These are phyloP conservation scores for Withania somnifera DNA, from an alignment of 305 asterid species.

Conservation along the genomic window DNA sequence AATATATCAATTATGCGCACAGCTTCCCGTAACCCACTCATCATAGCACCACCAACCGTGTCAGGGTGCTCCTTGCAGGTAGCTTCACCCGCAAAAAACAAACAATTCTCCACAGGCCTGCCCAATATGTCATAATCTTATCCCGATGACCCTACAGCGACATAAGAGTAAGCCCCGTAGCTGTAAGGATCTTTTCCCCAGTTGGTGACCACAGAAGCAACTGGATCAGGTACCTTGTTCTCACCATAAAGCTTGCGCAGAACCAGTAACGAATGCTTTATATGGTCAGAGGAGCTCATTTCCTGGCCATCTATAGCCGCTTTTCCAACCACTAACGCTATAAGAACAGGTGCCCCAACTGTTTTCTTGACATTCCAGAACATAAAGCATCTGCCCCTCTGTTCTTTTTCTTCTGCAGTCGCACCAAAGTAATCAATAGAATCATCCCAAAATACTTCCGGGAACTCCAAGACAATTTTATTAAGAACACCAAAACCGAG, in stretches of 20 bases:
- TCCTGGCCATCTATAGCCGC: constrained; percentile 84
- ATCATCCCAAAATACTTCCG: constrained; percentile 97
- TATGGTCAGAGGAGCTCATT: constrained; percentile 59
- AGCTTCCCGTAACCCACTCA: constrained; percentile 98
- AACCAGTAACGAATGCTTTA: constrained; percentile 68
- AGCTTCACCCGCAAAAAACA: constrained; percentile 99
- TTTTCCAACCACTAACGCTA: constrained; percentile 92
- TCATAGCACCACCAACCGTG: constrained; percentile 99
- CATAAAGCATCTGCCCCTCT: constrained; percentile 95
- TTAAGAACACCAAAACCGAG: constrained; percentile 97
- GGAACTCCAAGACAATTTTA: constrained; percentile 87
- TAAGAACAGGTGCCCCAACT: constrained; percentile 97
- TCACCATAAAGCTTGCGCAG: constrained; percentile 95
- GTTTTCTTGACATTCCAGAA: constrained; percentile 98
- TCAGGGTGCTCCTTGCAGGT: constrained; percentile 99
- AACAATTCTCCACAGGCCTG: constrained; percentile 79
- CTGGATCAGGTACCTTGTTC: constrained; percentile 74
- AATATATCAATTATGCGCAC: constrained; percentile 79
- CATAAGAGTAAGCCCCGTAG: constrained; percentile 96
- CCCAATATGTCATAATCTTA: constrained; percentile 95
- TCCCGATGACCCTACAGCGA: constrained; percentile 98
- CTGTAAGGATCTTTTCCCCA: constrained; percentile 98
- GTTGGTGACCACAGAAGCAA: constrained; percentile 90
- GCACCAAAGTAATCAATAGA: constrained; percentile 95
- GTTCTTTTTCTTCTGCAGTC: constrained; percentile 72